Evolutionary conservation across 2,329 filamentous ascomycete genomes (phyloP).

Genomic region (Corinectria fuckeliana): DNA sequence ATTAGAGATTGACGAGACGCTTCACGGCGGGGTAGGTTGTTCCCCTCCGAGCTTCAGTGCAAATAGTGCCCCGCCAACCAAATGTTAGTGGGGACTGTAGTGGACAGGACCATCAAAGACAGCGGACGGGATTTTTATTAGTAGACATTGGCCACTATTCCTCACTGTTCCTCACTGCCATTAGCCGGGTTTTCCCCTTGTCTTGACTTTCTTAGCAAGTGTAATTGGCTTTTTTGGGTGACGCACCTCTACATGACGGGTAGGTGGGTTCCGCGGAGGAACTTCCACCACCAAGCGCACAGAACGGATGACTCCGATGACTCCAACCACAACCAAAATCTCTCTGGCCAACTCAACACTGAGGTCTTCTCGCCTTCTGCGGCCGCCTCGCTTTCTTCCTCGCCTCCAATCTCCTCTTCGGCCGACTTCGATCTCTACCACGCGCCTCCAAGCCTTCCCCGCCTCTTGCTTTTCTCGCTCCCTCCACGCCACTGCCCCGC

Average conservation of each 20-base stretch:
- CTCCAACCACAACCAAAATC: slow-evolving; percentile 34
- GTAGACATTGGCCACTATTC: background rate
- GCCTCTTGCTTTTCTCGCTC: slow-evolving; percentile 31
- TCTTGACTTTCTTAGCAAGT: slow-evolving; percentile 7
- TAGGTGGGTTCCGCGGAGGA: slow-evolving; percentile 30
- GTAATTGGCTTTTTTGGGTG: slow-evolving; percentile 21
- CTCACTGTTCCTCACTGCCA: background rate
- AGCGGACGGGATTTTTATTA: background rate
- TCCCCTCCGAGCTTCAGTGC: background rate
- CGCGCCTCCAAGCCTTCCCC: slow-evolving; percentile 27
- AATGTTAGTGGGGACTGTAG: background rate
- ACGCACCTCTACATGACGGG: slow-evolving; percentile 27
- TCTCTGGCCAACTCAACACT: slow-evolving; percentile 28
- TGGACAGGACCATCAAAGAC: background rate
- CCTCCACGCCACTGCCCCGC: slow-evolving; percentile 37
- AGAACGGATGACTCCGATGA: slow-evolving; percentile 38
- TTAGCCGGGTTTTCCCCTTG: slow-evolving; percentile 7
- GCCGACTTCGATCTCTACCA: slow-evolving; percentile 3
- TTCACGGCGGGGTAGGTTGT: background rate
- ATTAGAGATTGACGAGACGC: background rate
- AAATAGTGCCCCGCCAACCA: background rate
- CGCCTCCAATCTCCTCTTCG: background rate
- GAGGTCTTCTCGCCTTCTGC: slow-evolving; percentile 21
- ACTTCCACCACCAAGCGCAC: slow-evolving; percentile 27
- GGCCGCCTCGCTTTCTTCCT: slow-evolving; percentile 10